These are phyloP conservation scores for Domatiomyces globalis DNA, from an alignment of 2,329 filamentous ascomycete genomes.

Conservation along the genomic window DNA sequence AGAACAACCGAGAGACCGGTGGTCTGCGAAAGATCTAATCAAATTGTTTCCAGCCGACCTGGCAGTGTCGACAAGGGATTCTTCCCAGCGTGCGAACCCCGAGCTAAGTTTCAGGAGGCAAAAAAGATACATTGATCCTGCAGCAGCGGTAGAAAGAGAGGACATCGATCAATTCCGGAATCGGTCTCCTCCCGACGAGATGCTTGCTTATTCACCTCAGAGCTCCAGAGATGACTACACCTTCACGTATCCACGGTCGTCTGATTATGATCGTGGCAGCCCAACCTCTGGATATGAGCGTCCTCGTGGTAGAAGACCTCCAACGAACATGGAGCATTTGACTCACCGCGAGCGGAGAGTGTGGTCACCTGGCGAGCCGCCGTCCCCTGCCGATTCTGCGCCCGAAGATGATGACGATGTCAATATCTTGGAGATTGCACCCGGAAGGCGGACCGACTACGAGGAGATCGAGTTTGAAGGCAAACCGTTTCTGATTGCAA, in stretches of 20 bases:
- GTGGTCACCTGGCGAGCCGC: constrained; percentile 5
- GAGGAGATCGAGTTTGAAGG: constrained; percentile 16
- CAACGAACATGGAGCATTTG: constrained; percentile 11
- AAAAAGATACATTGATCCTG: constrained; percentile 17
- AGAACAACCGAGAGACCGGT: constrained; percentile 55
- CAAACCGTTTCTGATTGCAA: constrained; percentile 13
- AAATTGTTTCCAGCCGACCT: constrained; percentile 44
- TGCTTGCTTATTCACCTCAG: constrained; percentile 14
- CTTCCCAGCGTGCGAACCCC: constrained; percentile 4
- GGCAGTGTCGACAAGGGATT: background rate
- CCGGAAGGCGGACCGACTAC: constrained; percentile 11
- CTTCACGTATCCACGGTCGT: constrained; percentile 18
- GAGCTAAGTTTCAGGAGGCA: background rate
- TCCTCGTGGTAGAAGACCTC: constrained; percentile 13
- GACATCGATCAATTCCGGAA: constrained; percentile 15
- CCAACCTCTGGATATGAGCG: constrained; percentile 13
- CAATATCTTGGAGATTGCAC: constrained; percentile 13
- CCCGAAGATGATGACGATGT: constrained; percentile 8
- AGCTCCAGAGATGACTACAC: constrained; percentile 17
- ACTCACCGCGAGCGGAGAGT: constrained; percentile 10
- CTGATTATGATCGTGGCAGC: constrained; percentile 17
- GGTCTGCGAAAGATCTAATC: constrained; percentile 60
- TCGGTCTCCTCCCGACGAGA: constrained; percentile 2
- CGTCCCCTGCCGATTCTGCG: constrained; percentile 2
- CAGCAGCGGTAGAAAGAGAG: constrained; percentile 17